phyloP scores from a whole-genome alignment of 1,139 yeast genomes.

The Candida sanyaensis region DNA sequence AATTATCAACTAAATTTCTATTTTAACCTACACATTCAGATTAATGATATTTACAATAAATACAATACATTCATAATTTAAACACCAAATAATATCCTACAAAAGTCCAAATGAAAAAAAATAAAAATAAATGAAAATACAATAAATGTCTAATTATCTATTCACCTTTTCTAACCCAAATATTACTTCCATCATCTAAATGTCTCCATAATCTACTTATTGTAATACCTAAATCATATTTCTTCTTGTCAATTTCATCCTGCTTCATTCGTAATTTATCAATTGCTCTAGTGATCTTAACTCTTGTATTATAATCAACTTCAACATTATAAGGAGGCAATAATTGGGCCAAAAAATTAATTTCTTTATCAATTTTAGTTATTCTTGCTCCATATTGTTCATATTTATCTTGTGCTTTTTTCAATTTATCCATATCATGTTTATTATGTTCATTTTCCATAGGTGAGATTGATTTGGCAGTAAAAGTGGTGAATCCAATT shows the following conservation, averaged over 20 bases:
- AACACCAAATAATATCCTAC: too few relatives aligned
- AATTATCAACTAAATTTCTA: too few relatives aligned
- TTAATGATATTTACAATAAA: too few relatives aligned
- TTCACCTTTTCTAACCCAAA: slow-evolving; percentile 39
- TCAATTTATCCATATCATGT: slow-evolving; percentile 12
- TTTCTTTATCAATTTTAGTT: slow-evolving; percentile 43
- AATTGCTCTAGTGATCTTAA: slow-evolving; percentile 44
- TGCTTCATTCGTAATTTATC: slow-evolving; percentile 41
- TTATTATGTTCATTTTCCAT: slow-evolving; percentile 2
- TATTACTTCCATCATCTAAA: slow-evolving; percentile 40
- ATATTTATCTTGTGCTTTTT: slow-evolving; percentile 33
- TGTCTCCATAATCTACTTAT: slow-evolving; percentile 49
- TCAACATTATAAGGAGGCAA: slow-evolving; percentile 51
- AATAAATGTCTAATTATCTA: neutral
- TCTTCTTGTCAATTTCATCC: slow-evolving; percentile 47
- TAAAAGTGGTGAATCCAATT: neutral
- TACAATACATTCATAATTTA: too few relatives aligned
- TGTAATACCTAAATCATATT: slow-evolving; percentile 44
- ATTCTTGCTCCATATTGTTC: slow-evolving; percentile 36
- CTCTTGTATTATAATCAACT: slow-evolving; percentile 44
- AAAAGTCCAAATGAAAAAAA: too few relatives aligned
- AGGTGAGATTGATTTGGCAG: neutral
- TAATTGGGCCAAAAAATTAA: slow-evolving; percentile 37
- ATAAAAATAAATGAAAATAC: too few relatives aligned
- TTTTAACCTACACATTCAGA: too few relatives aligned